Evolutionary conservation across 805 yeast species (phyloP).

Genomic region (Myxozyma nipponensis): DNA sequence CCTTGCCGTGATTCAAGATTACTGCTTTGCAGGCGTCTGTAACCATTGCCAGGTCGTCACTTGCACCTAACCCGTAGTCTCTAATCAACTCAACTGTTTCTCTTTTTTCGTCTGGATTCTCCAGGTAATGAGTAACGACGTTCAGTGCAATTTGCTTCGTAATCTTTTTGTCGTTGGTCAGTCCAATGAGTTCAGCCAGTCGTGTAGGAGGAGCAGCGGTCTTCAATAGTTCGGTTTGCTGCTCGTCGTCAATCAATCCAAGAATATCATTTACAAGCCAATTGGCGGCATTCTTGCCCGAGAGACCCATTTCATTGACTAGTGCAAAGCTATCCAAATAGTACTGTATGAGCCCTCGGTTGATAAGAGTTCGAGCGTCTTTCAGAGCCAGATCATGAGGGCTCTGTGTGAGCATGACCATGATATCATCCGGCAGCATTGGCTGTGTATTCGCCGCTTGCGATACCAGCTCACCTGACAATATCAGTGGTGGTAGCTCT

Average conservation of each 20-base stretch:
- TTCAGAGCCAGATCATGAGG: conserved; percentile 61
- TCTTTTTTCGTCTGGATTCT: conserved; percentile 42
- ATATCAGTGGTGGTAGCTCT: conserved; percentile 61
- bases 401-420: conserved; percentile 43
- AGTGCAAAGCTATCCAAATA: conserved; percentile 47
- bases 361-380: conserved; percentile 69
- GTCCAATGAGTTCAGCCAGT: conserved; percentile 53
- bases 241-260: conserved; percentile 57
- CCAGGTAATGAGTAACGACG: conserved; percentile 40
- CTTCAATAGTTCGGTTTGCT: conserved; percentile 38
- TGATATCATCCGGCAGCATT: conserved; percentile 55
- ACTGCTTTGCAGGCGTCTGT: conserved; percentile 46
- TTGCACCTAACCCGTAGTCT: conserved; percentile 43
- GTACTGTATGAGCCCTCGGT: conserved; percentile 50
- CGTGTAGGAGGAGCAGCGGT: conserved; percentile 41
- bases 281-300: conserved; percentile 34
- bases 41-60: conserved; percentile 39
- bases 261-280: conserved; percentile 69
- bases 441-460: conserved; percentile 44
- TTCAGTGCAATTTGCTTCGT: conserved; percentile 62
- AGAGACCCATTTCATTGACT: conserved; percentile 27
- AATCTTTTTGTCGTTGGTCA: conserved; percentile 48
- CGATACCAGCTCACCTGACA: conserved; percentile 37
- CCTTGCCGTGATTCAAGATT: conserved; percentile 46
- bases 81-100: conserved; percentile 44